phyloP scores from a whole-genome alignment of 495 filamentous ascomycete genomes.

The Podospora pseudopauciseta region DNA sequence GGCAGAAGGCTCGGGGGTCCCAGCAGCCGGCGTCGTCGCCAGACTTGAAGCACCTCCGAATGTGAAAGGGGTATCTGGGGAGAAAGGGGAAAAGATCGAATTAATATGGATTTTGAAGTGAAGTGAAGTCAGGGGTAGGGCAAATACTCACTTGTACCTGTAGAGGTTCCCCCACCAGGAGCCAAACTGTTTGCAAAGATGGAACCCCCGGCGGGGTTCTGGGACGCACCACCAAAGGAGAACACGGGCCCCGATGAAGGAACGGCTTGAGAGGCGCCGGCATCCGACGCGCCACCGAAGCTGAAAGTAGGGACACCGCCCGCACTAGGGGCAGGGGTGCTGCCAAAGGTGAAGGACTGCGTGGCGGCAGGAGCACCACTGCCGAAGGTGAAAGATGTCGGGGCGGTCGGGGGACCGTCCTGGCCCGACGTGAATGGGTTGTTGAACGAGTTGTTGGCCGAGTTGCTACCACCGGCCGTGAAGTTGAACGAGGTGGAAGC shows the following conservation, averaged over 20 bases:
- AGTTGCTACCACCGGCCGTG: slow-evolving; percentile 29
- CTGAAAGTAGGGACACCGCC: slow-evolving; percentile 27
- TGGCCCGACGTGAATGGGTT: slow-evolving; percentile 39
- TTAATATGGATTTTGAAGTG: slow-evolving; percentile 29
- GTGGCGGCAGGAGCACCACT: slow-evolving; percentile 23
- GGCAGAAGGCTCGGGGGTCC: slow-evolving; percentile 58
- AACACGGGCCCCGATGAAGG: slow-evolving; percentile 16
- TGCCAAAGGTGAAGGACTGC: slow-evolving; percentile 31
- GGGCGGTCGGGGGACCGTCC: slow-evolving; percentile 29
- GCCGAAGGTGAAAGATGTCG: slow-evolving; percentile 40
- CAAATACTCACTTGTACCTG: slow-evolving; percentile 42
- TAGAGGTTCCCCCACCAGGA: slow-evolving; percentile 37
- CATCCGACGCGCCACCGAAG: slow-evolving; percentile 31
- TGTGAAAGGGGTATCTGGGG: slow-evolving; percentile 43
- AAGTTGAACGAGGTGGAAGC: slow-evolving; percentile 38
- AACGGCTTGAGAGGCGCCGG: slow-evolving; percentile 4
- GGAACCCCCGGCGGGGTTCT: slow-evolving; percentile 25
- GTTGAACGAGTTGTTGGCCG: slow-evolving; percentile 29
- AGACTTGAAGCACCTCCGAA: slow-evolving; percentile 51
- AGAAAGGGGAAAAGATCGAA: background rate
- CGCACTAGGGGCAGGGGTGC: slow-evolving; percentile 8
- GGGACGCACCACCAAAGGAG: slow-evolving; percentile 21
- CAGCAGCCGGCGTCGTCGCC: slow-evolving; percentile 56
- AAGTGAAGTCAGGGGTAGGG: background rate
- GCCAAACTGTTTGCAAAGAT: slow-evolving; percentile 35